A percentile compares a stretch with the other conserved stretches of the same genome.
Evolutionary conservation across 192 early-diverging fungal species (phyloP).

Genomic region (Coemansia sp.): DNA sequence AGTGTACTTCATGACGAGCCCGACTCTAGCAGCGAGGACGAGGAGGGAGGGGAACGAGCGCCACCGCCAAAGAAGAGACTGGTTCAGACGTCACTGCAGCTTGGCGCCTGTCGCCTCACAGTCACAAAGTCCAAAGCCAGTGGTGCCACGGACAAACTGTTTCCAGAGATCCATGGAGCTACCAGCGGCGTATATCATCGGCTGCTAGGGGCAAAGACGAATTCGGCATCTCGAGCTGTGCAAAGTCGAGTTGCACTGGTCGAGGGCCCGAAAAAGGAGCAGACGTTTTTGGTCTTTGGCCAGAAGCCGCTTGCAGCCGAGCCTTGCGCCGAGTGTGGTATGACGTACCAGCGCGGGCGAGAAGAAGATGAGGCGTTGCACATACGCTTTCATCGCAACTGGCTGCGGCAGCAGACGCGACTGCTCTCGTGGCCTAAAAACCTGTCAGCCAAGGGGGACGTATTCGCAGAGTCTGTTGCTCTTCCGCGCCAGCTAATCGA

Average conservation of each 20-base stretch:
- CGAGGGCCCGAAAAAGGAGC: conserved; percentile 19
- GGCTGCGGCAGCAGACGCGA: conserved; percentile 19
- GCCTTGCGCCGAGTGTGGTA: conserved; percentile 41
- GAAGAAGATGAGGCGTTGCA: conserved; percentile 48
- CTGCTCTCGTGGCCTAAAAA: conserved; percentile 12
- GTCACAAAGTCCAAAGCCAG: neutral
- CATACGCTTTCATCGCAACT: conserved; percentile 27
- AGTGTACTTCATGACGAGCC: neutral
- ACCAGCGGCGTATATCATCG: neutral
- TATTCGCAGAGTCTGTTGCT: neutral
- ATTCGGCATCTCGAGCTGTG: neutral
- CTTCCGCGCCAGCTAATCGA: neutral
- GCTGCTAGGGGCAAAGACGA: neutral
- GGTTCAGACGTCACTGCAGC: conserved; percentile 23
- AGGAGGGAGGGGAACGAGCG: neutral
- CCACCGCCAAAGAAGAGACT: conserved; percentile 21
- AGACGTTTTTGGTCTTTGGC: conserved; percentile 53
- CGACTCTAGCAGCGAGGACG: neutral
- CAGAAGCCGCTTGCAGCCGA: conserved; percentile 26
- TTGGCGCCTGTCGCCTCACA: neutral
- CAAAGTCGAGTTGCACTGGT: neutral
- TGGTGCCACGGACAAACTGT: neutral
- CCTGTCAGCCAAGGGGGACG: neutral
- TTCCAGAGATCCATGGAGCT: neutral
- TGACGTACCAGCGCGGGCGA: conserved; percentile 49